Evolutionary conservation across 495 filamentous ascomycete genomes (phyloP).

Genomic region (Neurospora tetraspora): DNA sequence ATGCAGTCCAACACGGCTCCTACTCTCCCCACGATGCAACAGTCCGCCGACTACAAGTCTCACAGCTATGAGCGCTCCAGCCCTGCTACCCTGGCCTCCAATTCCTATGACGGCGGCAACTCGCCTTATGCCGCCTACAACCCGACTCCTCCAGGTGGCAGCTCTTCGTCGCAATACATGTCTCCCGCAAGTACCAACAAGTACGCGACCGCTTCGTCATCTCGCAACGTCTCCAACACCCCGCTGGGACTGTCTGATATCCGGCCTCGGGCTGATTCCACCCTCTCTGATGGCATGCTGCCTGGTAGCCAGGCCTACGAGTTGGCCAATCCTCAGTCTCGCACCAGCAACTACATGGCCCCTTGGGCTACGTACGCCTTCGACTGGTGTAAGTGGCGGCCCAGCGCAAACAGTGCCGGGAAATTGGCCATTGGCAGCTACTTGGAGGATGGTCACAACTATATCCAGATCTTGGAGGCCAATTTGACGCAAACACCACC

Average conservation of each 20-base stretch:
- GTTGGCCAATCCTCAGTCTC: slow-evolving; percentile 36
- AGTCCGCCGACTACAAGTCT: slow-evolving; percentile 49
- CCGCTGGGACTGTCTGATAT: slow-evolving; percentile 88
- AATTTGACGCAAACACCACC: slow-evolving; percentile 60
- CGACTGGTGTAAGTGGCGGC: slow-evolving; percentile 99
- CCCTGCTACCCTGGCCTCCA: slow-evolving; percentile 42
- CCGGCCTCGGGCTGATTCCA: slow-evolving; percentile 65
- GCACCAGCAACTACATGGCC: slow-evolving; percentile 77
- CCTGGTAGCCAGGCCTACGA: slow-evolving; percentile 46
- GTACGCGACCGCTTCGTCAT: slow-evolving; percentile 55
- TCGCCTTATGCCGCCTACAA: slow-evolving; percentile 56
- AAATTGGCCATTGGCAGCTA: slow-evolving; percentile 95
- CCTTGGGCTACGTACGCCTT: slow-evolving; percentile 94
- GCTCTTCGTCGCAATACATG: slow-evolving; percentile 48
- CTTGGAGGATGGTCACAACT: slow-evolving; percentile 95
- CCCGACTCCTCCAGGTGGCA: slow-evolving; percentile 50
- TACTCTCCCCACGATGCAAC: slow-evolving; percentile 59
- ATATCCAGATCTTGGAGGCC: slow-evolving; percentile 98
- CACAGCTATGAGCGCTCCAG: slow-evolving; percentile 76
- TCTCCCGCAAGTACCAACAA: slow-evolving; percentile 51
- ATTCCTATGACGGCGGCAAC: slow-evolving; percentile 44
- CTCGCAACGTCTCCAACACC: slow-evolving; percentile 67
- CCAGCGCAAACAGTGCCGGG: slow-evolving; percentile 65
- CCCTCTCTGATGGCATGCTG: slow-evolving; percentile 51
- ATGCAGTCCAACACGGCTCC: slow-evolving; percentile 65